phyloP scores from a whole-genome alignment of 2,329 filamentous ascomycete species.

The Rhinocladiella mackenziei region DNA sequence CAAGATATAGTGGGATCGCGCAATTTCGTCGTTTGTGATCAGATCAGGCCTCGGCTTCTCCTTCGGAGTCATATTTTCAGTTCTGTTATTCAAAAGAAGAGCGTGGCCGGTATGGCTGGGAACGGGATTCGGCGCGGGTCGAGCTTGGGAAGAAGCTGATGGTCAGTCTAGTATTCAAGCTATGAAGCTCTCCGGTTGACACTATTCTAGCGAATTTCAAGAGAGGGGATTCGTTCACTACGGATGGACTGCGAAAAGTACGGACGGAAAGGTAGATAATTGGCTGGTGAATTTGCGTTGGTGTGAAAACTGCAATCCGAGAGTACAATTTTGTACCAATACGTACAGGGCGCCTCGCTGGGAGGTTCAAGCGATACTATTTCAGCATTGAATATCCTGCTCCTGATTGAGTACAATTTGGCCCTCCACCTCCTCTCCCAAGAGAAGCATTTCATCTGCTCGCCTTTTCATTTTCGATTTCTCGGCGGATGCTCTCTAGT shows the following conservation, averaged over 20 bases:
- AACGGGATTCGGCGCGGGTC: constrained; percentile 88
- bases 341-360: constrained; percentile 15
- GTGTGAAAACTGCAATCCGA: constrained; percentile 9
- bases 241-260: constrained; percentile 30
- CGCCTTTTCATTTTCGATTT: constrained; percentile 83
- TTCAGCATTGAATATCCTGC: too few species aligned
- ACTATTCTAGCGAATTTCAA: constrained; percentile 29
- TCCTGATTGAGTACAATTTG: not conserved
- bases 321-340: constrained; percentile 24
- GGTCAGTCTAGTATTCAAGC: constrained; percentile 49
- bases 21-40: constrained; percentile 94
- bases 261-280: constrained; percentile 26
- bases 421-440: not conserved
- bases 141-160: constrained; percentile 98
- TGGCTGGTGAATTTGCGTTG: constrained; percentile 4
- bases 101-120: constrained; percentile 97
- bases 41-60: constrained; percentile 92
- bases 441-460: constrained; percentile 38
- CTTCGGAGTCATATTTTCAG: constrained; percentile 97
- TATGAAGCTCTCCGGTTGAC: constrained; percentile 8
- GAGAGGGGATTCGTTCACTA: constrained; percentile 25
- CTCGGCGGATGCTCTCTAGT: constrained; percentile 69
- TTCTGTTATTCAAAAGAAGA: constrained; percentile 95
- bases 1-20: constrained; percentile 84
- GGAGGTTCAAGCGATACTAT: constrained; percentile 6